Evolutionary conservation across 257 asterid genomes (phyloP).

Genomic region (Gardenia jasminoides): DNA sequence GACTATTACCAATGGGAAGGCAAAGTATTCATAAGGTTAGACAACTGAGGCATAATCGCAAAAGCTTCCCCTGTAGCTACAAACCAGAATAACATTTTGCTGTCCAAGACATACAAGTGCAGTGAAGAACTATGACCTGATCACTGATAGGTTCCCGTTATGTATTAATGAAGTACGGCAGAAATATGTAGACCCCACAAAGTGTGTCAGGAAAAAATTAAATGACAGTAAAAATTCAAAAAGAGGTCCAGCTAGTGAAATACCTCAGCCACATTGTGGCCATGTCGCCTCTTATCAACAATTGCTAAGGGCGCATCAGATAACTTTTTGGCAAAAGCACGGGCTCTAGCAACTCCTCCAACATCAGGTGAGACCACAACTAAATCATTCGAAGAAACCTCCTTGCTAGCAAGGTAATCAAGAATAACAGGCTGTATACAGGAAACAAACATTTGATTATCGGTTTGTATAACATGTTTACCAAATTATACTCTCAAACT

Average conservation of each 20-base stretch:
- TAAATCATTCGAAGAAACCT: constrained; percentile 64
- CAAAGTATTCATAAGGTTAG: background rate
- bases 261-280: constrained; percentile 89
- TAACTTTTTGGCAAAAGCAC: constrained; percentile 88
- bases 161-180: background rate
- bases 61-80: background rate
- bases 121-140: background rate
- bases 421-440: constrained; percentile 79
- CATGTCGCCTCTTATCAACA: constrained; percentile 92
- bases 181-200: background rate
- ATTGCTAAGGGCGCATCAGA: constrained; percentile 97
- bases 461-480: background rate
- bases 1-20: background rate
- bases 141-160: background rate
- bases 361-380: constrained; percentile 97
- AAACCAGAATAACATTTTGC: background rate
- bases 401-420: constrained; percentile 95
- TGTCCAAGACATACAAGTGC: background rate
- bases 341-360: constrained; percentile 96
- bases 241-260: constrained; percentile 19
- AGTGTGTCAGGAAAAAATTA: background rate
- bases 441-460: constrained; percentile 13
- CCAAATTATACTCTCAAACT: constrained; percentile 1
- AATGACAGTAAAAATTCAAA: background rate
- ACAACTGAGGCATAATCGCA: background rate